Conservation (phyloP, 352 stramenopile species). For the Phytophthora palmivora region DNA sequence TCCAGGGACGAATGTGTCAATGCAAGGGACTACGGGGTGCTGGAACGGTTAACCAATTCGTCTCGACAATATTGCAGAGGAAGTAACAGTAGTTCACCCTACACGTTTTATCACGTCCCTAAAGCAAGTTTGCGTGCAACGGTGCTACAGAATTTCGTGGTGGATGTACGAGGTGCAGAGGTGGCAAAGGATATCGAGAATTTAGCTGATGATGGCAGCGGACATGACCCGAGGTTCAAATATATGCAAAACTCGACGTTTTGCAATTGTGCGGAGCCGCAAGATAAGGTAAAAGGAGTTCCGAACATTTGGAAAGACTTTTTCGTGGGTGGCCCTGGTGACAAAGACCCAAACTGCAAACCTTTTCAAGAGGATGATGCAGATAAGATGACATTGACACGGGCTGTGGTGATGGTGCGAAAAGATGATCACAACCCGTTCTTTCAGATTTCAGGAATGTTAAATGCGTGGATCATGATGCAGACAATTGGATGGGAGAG, state of each 20-base stretch:
- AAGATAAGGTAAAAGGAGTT: slow-evolving; percentile 19
- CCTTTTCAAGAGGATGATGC: not conserved
- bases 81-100: slow-evolving; percentile 11
- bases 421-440: slow-evolving; percentile 60
- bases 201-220: slow-evolving; percentile 24
- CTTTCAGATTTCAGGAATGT: slow-evolving; percentile 47
- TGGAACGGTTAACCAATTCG: slow-evolving; percentile 29
- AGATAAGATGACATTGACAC: slow-evolving; percentile 14
- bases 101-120: slow-evolving; percentile 28
- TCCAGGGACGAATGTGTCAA: slow-evolving; percentile 28
- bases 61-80: slow-evolving; percentile 22
- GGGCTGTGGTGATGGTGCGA: slow-evolving; percentile 37
- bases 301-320: slow-evolving; percentile 37
- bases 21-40: slow-evolving; percentile 32
- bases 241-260: slow-evolving; percentile 30
- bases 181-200: slow-evolving; percentile 28
- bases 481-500: slow-evolving; percentile 35
- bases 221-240: slow-evolving; percentile 38
- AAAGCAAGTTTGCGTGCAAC: slow-evolving; percentile 26
- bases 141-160: slow-evolving; percentile 26
- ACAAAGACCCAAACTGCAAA: slow-evolving; percentile 9
- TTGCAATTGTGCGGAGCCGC: slow-evolving; percentile 27
- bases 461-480: slow-evolving; percentile 49
- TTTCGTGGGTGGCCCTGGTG: slow-evolving; percentile 23
- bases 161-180: slow-evolving; percentile 29